phyloP scores from a whole-genome alignment of 2,329 filamentous ascomycete species.

The Kalaharituber pfeilii region DNA sequence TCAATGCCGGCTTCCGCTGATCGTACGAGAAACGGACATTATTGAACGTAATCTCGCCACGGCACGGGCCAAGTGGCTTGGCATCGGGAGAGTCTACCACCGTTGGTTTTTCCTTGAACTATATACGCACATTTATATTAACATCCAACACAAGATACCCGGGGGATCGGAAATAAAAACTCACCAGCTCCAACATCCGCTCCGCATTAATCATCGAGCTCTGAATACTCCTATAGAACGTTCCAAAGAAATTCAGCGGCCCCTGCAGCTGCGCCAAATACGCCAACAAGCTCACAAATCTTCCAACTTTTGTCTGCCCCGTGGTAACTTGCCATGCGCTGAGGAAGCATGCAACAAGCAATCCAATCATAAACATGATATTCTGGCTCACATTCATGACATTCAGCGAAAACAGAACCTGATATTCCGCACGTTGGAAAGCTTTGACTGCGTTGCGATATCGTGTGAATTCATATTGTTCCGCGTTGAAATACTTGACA shows the following conservation, averaged over 20 bases:
- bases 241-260: conserved; percentile 75
- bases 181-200: conserved; percentile 61
- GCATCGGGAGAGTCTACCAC: conserved; percentile 62
- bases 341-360: conserved; percentile 54
- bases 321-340: conserved; percentile 60
- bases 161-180: no score
- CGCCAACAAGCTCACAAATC: conserved; percentile 56
- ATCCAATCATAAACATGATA: conserved; percentile 59
- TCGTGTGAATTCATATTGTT: conserved; percentile 57
- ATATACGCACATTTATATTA: not conserved
- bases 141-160: not conserved
- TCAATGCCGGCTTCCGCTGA: conserved; percentile 63
- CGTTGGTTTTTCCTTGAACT: conserved; percentile 83
- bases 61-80: conserved; percentile 45
- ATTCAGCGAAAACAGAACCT: conserved; percentile 58
- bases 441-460: conserved; percentile 52
- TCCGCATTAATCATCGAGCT: conserved; percentile 96
- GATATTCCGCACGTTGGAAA: conserved; percentile 58
- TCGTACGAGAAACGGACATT: conserved; percentile 88
- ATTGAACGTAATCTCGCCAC: conserved; percentile 70
- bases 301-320: conserved; percentile 46
- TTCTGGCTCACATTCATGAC: conserved; percentile 69
- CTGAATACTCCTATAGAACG: conserved; percentile 90
- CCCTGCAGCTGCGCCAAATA: conserved; percentile 58
- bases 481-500: conserved; percentile 79